Percentiles rank a stretch among this genome's conserved stretches.
Conservation (phyloP, 2,329 filamentous ascomycete species). For the Thyridium curvatum region DNA sequence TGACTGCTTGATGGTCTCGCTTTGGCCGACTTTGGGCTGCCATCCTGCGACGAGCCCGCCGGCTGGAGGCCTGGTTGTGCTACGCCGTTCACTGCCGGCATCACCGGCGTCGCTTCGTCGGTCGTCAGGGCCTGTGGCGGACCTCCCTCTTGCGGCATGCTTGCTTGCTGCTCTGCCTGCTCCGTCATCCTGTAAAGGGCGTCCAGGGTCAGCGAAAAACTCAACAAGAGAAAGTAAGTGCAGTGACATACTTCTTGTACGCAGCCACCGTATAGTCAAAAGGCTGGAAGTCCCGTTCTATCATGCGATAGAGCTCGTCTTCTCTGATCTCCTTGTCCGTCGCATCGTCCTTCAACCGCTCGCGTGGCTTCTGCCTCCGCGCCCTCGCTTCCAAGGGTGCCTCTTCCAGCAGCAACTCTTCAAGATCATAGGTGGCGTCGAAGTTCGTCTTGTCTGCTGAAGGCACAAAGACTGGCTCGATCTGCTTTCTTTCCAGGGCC, state of each 20-base stretch:
- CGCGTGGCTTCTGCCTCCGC: constrained; percentile 86
- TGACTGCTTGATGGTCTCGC: constrained; percentile 15
- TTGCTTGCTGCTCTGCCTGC: constrained; percentile 14
- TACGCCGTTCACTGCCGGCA: constrained; percentile 8
- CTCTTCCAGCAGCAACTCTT: constrained; percentile 89
- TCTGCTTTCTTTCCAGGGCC: constrained; percentile 75
- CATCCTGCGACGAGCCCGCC: constrained; percentile 7
- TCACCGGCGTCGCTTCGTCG: constrained; percentile 35
- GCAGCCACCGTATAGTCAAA: constrained; percentile 89
- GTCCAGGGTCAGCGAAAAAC: not conserved
- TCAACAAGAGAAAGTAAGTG: not conserved
- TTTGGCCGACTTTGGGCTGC: constrained; percentile 18
- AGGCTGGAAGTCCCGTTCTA: constrained; percentile 87
- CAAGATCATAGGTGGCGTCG: constrained; percentile 94
- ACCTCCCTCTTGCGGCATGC: constrained; percentile 3
- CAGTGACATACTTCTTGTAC: constrained; percentile 59
- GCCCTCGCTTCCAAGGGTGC: constrained; percentile 90
- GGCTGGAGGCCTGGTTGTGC: not conserved
- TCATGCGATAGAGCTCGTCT: constrained; percentile 89
- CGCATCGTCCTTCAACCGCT: constrained; percentile 86
- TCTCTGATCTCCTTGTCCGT: constrained; percentile 92
- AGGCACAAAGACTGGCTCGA: constrained; percentile 86
- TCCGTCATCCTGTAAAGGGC: constrained; percentile 10
- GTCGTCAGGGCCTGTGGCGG: constrained; percentile 44
- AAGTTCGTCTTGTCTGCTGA: constrained; percentile 99